phyloP scores from a whole-genome alignment of 208 protist genomes.

The Crithidia expoeki region DNA sequence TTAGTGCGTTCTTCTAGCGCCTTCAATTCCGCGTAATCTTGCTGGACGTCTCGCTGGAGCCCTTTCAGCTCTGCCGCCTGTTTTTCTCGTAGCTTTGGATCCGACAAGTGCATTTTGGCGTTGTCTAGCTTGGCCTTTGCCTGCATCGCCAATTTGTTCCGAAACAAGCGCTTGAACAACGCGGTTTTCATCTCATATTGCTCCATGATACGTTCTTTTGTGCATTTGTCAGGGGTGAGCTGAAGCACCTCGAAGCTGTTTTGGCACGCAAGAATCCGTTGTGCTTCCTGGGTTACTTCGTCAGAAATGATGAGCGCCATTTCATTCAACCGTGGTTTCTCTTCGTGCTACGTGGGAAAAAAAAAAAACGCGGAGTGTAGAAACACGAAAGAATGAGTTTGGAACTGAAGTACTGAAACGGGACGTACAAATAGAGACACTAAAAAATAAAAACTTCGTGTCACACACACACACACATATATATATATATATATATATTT shows the following conservation, averaged over 20 bases:
- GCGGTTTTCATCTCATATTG: slow-evolving; percentile 68
- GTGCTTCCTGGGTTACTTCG: slow-evolving; percentile 59
- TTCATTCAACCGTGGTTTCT: not conserved
- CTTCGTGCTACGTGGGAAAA: not conserved
- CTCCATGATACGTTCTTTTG: slow-evolving; percentile 48
- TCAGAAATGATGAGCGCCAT: slow-evolving; percentile 81
- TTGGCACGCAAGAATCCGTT: slow-evolving; percentile 72
- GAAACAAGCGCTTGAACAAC: slow-evolving; percentile 69
- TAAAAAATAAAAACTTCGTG: not conserved
- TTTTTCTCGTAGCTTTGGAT: slow-evolving; percentile 64
- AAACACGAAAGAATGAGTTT: not conserved
- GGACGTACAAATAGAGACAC: not conserved
- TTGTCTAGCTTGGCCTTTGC: slow-evolving; percentile 78
- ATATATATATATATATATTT: too few species aligned
- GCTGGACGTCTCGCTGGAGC: slow-evolving; percentile 31
- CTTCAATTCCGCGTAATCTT: slow-evolving; percentile 51
- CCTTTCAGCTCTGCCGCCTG: slow-evolving; percentile 52
- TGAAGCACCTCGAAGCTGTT: slow-evolving; percentile 84
- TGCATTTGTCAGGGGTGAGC: slow-evolving; percentile 51
- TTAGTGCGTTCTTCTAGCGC: slow-evolving; percentile 65
- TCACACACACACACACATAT: too few species aligned
- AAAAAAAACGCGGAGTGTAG: not conserved
- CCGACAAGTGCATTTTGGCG: slow-evolving; percentile 76
- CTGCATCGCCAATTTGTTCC: slow-evolving; percentile 79
- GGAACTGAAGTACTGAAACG: too few species aligned